Base-by-base conservation (phyloP, 495 filamentous ascomycete species). In the Stereocaulon alpinum region DNA sequence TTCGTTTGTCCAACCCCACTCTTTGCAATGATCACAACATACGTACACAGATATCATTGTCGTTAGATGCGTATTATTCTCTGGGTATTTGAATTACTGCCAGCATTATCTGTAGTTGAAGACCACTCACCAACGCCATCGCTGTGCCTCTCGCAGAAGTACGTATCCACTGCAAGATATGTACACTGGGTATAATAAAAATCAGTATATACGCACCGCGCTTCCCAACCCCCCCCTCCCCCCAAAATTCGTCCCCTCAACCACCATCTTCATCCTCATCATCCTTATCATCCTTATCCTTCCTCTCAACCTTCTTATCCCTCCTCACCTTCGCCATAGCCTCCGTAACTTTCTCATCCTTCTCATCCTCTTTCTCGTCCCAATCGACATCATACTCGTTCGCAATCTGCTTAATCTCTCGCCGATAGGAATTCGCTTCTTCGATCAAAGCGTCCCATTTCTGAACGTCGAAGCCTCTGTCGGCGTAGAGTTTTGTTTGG, bases 361-460 rank as follows among this genome's bases (percentile, higher is more conserved):
- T 81, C 47, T 90, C 84, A 69, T 95, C 89, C 53, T 74, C 74
- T 50, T 72, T 78, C 73, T 96, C 91, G 71, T 97, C 81, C 91
- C 91, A 96, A 22, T 91, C 88, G n/a, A 89, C 88, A 66, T 93
- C 90, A 71, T 96, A 96, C 68, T 95, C 88, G 27, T 83, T 81
- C 0, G 92, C 89, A 42, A 95, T 83, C 6, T 72, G 77, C 69
- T 84, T 86, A 60, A 96, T 90, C 72, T 96, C 92, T 63, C 76
- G 80, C 24, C 92, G 70, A 59, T 96, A 70, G 30, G 81, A 71
- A 67, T 95, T 96, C 0, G 82, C 89, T 53, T 93, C 87, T 52
- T 90, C 82, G n/a, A 94, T 79, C 49, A 95, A 63, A 2, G 71
- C 71, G 65, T 93, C 86, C 91, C 90, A 97, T 56, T 80, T 80